Evolutionary conservation across 2,329 filamentous ascomycete genomes (phyloP), one percentile per base, ranked within the genome.

Genomic region (Aureobasidium vineae): DNA sequence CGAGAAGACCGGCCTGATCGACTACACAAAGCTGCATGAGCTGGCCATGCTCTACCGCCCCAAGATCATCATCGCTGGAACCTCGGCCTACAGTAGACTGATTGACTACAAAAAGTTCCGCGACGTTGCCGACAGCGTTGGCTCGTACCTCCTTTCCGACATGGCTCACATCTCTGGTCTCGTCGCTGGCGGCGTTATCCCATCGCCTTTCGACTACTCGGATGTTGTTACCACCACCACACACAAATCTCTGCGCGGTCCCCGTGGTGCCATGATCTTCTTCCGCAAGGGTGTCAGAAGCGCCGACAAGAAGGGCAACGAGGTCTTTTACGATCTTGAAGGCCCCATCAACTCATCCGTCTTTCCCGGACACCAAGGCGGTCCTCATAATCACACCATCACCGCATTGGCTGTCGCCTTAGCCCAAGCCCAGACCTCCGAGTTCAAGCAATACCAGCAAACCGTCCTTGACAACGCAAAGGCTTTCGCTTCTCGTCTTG

Each of bases 261-360:
- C 95, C 68, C 92, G 95, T 78, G 95, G 95, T 76, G 95, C 95
- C 77, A 99, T 99, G 95, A 99, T 99, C 83, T 99, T 99, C 87
- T 99, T 93, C 88, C 91, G 95, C 81, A 97, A 96, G 84, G 95
- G 95, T 70, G 89, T 97, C 69, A 90, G 94, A 75, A 92, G 90
- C 75, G 90, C 90, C 65, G 91, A 98, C 77, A 83, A 90, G 80
- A 97, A 97, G 86, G 88, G 92, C 75, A 94, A 97, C 82, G 86
- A 94, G 83, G 60, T 76, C 19, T 83, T 93, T 74, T 99, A 97
- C 79, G 92, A 99, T 75, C 87, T 99, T 40, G 95, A 99, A 84
- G 87, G 88, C 73, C 91, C 92, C 66, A 99, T 99, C 85, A 99
- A 99, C 84, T 93, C 96, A 80, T 98, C 95, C 67, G 95, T 99